Base-by-base conservation (phyloP, 345 rosid genomes). In the Hibiscus mutabilis region DNA sequence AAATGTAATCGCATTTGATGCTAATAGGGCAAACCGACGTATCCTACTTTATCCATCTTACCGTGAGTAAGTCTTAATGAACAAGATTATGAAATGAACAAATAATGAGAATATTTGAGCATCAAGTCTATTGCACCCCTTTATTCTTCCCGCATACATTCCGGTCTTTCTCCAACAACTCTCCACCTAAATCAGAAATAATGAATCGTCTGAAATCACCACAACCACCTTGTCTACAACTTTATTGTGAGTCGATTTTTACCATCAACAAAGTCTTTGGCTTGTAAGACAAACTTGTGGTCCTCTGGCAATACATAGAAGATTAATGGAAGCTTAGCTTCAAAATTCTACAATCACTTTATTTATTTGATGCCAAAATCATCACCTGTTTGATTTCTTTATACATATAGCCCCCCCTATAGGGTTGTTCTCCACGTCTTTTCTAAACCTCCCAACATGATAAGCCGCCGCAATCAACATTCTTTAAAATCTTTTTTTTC, bases 301-400 rank as follows among this genome's bases (percentile, higher is more conserved):
- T 16, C 25, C 57, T 61, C 66, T 35, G 7, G 16, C 40, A 6
- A 52, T 25, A 22, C 53, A 9, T 61, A 35, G n/a, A 57, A 11
- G n/a, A 22, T 55, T 9, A 55, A 7, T 22, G 11, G 61, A 61
- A 61, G 13, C 21, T n/a, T 7, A 35, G 11, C 58, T n/a, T 16
- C 40, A 25, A 46, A 66, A 16, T 25, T 66, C 44, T 55, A 8
- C 59, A 4, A 16, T 49, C 58, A 67, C 70, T 49, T 49, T 49
- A 15, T 14, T 66, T 47, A 67, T 67, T 67, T 67, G 42, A 67
- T 67, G 58, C 70, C 70, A 16, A 59, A 58, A 59, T 59, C 16
- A 59, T 59, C 63, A 59, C 37, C 14, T 59, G 4, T 13, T 59
- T 59, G 37, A 25, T 27, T 25, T 25, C 2, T 29, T 60, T 15